Evolutionary conservation across 2,329 filamentous ascomycete species (phyloP).

Genomic region (Penicillium sp.): DNA sequence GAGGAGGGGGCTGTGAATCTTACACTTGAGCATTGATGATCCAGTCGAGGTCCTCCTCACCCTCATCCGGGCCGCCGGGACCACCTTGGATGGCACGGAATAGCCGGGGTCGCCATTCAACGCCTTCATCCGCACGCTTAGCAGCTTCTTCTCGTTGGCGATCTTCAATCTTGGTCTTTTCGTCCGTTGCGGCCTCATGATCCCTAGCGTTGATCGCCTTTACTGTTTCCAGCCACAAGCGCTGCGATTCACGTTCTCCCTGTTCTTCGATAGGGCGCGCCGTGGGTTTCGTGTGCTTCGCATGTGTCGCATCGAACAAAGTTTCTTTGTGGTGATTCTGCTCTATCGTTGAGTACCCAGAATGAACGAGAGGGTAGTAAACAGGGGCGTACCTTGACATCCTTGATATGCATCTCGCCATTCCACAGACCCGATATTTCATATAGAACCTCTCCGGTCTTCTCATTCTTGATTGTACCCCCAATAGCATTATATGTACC

Average conservation of each 20-base stretch:
- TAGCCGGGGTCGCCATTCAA: constrained; percentile 86
- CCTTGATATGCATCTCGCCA: constrained; percentile 90
- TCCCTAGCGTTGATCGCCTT: constrained; percentile 82
- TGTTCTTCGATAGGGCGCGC: constrained; percentile 83
- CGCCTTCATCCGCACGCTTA: constrained; percentile 72
- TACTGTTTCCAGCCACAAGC: constrained; percentile 80
- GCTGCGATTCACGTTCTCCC: constrained; percentile 86
- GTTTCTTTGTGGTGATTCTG: constrained; percentile 87
- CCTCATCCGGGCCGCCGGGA: constrained; percentile 72
- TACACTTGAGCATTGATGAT: constrained; percentile 88
- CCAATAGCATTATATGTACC: constrained; percentile 97
- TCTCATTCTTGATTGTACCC: constrained; percentile 85
- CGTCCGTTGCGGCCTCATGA: constrained; percentile 86
- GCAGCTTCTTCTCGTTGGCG: constrained; percentile 87
- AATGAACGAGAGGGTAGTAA: neutral
- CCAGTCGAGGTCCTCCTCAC: constrained; percentile 91
- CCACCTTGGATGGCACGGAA: constrained; percentile 77
- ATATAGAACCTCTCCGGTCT: constrained; percentile 83
- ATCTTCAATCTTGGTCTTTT: constrained; percentile 96
- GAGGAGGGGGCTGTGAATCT: constrained; percentile 33
- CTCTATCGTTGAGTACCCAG: constrained; percentile 12
- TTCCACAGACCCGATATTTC: constrained; percentile 94
- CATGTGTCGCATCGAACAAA: constrained; percentile 82
- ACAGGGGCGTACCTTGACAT: constrained; percentile 60
- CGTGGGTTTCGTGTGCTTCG: constrained; percentile 74